Conservation (phyloP, 768 basidiomycete genomes). For the Cyclocybe aegerita region DNA sequence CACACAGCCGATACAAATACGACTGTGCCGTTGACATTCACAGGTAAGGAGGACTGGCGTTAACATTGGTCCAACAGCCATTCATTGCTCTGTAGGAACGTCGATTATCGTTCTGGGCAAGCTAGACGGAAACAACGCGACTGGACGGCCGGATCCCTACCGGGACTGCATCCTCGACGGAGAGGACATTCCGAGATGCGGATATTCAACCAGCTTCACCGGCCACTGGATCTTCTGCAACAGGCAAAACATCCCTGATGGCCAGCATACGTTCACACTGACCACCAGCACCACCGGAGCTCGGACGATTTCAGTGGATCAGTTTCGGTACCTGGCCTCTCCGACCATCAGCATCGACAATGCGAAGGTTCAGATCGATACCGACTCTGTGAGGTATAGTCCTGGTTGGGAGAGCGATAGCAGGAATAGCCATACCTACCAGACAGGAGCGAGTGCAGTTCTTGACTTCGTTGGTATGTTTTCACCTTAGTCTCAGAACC, state of each 20-base stretch:
- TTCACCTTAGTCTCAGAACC: not conserved
- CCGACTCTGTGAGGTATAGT: not conserved
- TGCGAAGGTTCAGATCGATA: not conserved
- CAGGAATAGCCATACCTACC: not conserved
- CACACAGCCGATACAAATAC: too few relatives aligned
- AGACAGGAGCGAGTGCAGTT: not conserved
- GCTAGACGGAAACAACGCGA: too few relatives aligned
- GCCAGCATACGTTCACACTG: not conserved
- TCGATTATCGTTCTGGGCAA: too few relatives aligned
- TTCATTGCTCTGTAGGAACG: too few relatives aligned
- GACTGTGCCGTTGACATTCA: too few relatives aligned
- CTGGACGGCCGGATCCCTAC: too few relatives aligned
- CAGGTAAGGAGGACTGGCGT: too few relatives aligned
- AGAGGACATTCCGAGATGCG: too few relatives aligned
- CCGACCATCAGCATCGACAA: not conserved
- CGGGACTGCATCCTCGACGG: too few relatives aligned
- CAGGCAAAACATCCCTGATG: not conserved
- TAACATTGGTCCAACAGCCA: too few relatives aligned
- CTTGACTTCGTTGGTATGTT: not conserved
- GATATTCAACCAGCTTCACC: too few relatives aligned
- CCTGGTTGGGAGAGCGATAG: not conserved
- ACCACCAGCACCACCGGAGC: not conserved
- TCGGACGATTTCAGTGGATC: not conserved
- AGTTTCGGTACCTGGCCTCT: not conserved
- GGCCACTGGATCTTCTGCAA: not conserved